Conservation (phyloP, 208 protist species). For the Trypanosoma conorhini region DNA sequence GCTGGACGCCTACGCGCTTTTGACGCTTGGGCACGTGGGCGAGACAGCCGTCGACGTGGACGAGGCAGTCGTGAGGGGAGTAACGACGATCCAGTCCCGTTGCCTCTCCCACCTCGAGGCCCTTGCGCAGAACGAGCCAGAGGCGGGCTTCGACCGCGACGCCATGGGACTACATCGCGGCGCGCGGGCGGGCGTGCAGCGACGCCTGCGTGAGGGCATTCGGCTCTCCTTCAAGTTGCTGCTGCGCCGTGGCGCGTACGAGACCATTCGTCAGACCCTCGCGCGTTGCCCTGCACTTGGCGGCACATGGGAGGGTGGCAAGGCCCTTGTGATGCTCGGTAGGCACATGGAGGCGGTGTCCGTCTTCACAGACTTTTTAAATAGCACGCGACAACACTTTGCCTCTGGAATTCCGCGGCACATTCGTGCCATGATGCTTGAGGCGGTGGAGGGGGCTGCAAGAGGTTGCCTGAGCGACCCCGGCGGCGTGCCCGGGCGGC, state of each 20-base stretch:
- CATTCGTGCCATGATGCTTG: conserved; percentile 26
- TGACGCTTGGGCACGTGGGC: conserved; percentile 70
- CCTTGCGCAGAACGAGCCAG: conserved; percentile 24
- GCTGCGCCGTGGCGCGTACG: conserved; percentile 39
- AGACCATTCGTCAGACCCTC: conserved; percentile 41
- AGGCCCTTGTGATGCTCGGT: conserved; percentile 46
- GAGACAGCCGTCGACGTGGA: conserved; percentile 53
- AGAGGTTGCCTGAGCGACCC: background rate
- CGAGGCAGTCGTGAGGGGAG: conserved; percentile 10
- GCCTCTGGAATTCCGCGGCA: conserved; percentile 29
- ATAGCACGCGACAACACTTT: conserved; percentile 22
- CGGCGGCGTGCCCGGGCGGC: background rate
- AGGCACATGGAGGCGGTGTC: conserved; percentile 42
- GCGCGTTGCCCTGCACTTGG: conserved; percentile 45
- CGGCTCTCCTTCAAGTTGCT: conserved; percentile 68
- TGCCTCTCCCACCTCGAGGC: conserved; percentile 29
- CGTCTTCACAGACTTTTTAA: conserved; percentile 43
- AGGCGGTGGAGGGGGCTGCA: conserved; percentile 28
- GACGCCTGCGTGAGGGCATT: conserved; percentile 51
- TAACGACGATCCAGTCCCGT: conserved; percentile 28
- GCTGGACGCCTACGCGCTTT: conserved; percentile 75
- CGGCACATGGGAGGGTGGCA: conserved; percentile 68
- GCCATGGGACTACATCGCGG: conserved; percentile 22
- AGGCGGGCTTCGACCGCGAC: conserved; percentile 23
- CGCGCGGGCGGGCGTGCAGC: conserved; percentile 31